Evolutionary conservation across 148 eudicot genomes (phyloP).

Genomic region (Chenopodium quinoa): DNA sequence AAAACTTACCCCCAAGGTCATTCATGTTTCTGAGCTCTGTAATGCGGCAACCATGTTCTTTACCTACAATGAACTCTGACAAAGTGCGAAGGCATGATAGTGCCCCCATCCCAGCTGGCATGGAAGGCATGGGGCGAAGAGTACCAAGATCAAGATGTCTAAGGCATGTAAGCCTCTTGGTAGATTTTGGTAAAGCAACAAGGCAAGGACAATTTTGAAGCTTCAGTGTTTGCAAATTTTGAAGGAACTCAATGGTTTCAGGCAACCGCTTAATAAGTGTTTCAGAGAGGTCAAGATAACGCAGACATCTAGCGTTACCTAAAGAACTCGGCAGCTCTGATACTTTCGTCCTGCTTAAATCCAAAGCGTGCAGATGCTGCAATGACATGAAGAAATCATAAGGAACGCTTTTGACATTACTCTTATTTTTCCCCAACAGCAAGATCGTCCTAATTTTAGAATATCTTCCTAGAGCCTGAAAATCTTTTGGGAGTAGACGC

Average conservation of each 20-base stretch:
- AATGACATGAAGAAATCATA: slow-evolving; percentile 18
- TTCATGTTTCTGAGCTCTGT: slow-evolving; percentile 12
- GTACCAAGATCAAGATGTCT: slow-evolving; percentile 25
- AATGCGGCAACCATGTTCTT: not conserved
- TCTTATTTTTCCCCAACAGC: slow-evolving; percentile 2
- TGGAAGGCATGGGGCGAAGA: not conserved
- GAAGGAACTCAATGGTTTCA: slow-evolving; percentile 14
- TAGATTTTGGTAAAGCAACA: slow-evolving; percentile 12
- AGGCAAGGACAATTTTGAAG: slow-evolving; percentile 16
- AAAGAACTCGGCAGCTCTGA: slow-evolving; percentile 17
- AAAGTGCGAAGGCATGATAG: slow-evolving; percentile 13
- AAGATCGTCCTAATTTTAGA: slow-evolving; percentile 7
- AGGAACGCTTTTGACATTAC: slow-evolving; percentile 8
- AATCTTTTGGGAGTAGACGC: not conserved
- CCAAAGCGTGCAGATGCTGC: not conserved
- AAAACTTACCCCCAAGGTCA: slow-evolving; percentile 1
- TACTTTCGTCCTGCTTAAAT: slow-evolving; percentile 15
- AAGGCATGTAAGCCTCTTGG: slow-evolving; percentile 12
- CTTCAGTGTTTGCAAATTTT: slow-evolving; percentile 12
- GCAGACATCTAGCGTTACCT: slow-evolving; percentile 4
- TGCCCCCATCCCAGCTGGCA: slow-evolving; percentile 22
- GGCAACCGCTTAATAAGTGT: slow-evolving; percentile 18
- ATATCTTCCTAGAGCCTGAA: not conserved
- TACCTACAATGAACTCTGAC: slow-evolving; percentile 17
- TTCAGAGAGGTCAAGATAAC: slow-evolving; percentile 13